phyloP scores from a whole-genome alignment of 1,139 yeast species.

The Scheffersomyces insectosa region DNA sequence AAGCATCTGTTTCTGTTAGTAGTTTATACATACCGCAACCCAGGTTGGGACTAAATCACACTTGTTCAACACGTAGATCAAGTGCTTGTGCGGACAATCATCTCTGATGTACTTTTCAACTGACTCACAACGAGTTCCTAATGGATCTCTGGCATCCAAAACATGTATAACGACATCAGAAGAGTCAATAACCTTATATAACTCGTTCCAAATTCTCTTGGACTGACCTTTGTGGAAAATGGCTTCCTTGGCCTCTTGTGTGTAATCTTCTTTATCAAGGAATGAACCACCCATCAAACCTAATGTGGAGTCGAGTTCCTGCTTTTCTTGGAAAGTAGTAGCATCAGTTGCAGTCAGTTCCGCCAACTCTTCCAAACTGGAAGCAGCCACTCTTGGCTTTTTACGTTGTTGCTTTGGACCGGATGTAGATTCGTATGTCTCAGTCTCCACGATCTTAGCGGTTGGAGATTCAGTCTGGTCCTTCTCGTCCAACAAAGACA shows the following conservation, averaged over 20 bases:
- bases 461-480: constrained; percentile 73
- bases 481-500: constrained; percentile 90
- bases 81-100: constrained; percentile 96
- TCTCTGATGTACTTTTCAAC: constrained; percentile 91
- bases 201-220: constrained; percentile 97
- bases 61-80: constrained; percentile 91
- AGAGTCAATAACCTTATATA: constrained; percentile 94
- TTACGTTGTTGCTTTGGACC: constrained; percentile 96
- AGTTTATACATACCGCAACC: constrained; percentile 88
- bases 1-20: neutral
- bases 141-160: constrained; percentile 94
- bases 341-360: constrained; percentile 58
- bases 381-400: constrained; percentile 79
- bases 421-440: constrained; percentile 76
- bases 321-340: constrained; percentile 66
- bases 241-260: constrained; percentile 90
- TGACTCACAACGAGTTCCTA: constrained; percentile 91
- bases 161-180: constrained; percentile 97
- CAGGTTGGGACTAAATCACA: constrained; percentile 98
- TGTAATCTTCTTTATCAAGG: constrained; percentile 73
- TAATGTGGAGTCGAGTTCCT: constrained; percentile 70
- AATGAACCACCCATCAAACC: constrained; percentile 75
- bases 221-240: constrained; percentile 97
- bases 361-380: constrained; percentile 83
- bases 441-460: constrained; percentile 84